Evolutionary conservation across 2,329 filamentous ascomycete genomes (phyloP).

Genomic region (Colletotrichum paranaense): DNA sequence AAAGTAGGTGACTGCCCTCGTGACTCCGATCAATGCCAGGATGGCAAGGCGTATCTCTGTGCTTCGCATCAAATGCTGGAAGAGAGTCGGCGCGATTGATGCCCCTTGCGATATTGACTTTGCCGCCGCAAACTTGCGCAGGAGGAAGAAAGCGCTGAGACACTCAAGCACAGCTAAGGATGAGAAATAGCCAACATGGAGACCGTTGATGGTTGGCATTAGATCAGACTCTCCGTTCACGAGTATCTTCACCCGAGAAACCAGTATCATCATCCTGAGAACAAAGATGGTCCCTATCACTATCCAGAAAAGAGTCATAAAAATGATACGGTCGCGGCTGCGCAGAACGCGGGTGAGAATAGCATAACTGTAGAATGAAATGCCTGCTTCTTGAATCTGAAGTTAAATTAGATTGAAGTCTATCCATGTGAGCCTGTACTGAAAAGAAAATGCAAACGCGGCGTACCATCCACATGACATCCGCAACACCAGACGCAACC

Average conservation of each 20-base stretch:
- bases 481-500: conserved; percentile 50
- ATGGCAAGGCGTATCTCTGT: background rate
- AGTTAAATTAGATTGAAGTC: background rate
- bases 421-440: background rate
- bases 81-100: background rate
- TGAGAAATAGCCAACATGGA: conserved; percentile 55
- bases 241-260: conserved; percentile 29
- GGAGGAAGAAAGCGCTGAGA: conserved; percentile 52
- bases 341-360: conserved; percentile 62
- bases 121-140: conserved; percentile 49
- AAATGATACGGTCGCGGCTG: conserved; percentile 52
- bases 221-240: conserved; percentile 40
- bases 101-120: conserved; percentile 39
- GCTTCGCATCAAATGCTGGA: background rate
- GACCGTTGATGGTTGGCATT: conserved; percentile 44
- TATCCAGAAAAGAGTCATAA: conserved; percentile 65
- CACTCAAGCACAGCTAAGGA: conserved; percentile 52
- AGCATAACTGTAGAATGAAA: conserved; percentile 62
- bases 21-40: background rate
- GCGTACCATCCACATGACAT: conserved; percentile 52
- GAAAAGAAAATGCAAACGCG: conserved; percentile 3
- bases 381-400: conserved; percentile 55
- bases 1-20: background rate
- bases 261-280: conserved; percentile 42
- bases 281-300: conserved; percentile 64